phyloP scores from a whole-genome alignment of 192 early-diverging fungal genomes.

The Rhizophagus clarus region DNA sequence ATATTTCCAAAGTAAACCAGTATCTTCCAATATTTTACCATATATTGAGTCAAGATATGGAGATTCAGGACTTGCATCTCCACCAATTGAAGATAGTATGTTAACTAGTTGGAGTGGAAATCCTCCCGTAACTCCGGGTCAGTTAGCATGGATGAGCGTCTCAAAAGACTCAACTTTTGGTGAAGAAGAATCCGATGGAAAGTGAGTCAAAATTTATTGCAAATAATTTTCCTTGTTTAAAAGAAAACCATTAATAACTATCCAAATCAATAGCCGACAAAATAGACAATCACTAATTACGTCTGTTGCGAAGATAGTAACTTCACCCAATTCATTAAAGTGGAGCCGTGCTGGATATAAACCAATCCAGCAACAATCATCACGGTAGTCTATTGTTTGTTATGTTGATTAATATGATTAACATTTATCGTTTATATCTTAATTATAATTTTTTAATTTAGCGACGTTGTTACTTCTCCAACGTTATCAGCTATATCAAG shows the following conservation, averaged over 20 bases:
- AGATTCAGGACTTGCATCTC: neutral
- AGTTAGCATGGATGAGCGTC: slow-evolving; percentile 11
- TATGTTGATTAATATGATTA: neutral
- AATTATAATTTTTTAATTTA: neutral
- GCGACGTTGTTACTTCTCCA: neutral
- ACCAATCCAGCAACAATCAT: neutral
- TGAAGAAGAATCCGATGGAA: slow-evolving; percentile 26
- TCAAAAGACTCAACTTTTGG: neutral
- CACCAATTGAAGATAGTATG: neutral
- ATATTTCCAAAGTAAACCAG: neutral
- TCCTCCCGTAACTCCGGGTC: slow-evolving; percentile 13
- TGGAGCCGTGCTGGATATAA: slow-evolving; percentile 27
- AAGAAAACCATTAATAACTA: neutral
- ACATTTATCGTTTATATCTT: neutral
- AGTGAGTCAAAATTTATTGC: neutral
- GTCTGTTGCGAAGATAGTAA: neutral
- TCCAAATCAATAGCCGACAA: neutral
- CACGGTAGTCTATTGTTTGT: neutral
- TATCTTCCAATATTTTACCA: neutral
- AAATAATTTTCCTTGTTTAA: neutral
- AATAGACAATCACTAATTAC: neutral
- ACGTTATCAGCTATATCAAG: neutral
- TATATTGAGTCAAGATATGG: neutral
- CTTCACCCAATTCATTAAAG: neutral
- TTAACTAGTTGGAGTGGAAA: neutral